Percentiles rank a stretch among this genome's conserved stretches.
Conservation (phyloP, 2,329 filamentous ascomycete species). For the Verruconis gallopava region DNA sequence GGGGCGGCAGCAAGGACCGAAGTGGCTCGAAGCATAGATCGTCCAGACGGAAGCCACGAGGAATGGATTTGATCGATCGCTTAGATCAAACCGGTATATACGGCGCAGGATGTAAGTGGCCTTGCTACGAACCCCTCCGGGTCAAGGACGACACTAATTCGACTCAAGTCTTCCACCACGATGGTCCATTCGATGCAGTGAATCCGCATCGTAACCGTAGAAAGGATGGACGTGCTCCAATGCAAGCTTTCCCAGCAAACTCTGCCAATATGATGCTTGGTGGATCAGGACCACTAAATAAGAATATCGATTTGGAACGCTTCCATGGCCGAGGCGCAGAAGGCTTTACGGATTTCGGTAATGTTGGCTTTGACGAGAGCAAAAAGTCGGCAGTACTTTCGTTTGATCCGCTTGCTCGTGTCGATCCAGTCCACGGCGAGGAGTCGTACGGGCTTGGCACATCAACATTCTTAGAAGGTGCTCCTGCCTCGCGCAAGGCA, state of each 20-base stretch:
- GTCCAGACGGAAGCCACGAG: constrained; percentile 27
- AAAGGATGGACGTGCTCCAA: constrained; percentile 70
- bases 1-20: constrained; percentile 32
- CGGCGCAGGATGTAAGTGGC: constrained; percentile 67
- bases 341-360: constrained; percentile 69
- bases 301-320: constrained; percentile 68
- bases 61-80: constrained; percentile 87
- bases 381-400: constrained; percentile 20
- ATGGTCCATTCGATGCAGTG: constrained; percentile 92
- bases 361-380: constrained; percentile 22
- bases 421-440: constrained; percentile 69
- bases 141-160: background rate
- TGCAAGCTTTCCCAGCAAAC: constrained; percentile 90
- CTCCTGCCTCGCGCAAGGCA: constrained; percentile 69
- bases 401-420: constrained; percentile 56
- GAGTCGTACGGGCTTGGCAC: constrained; percentile 77
- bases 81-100: constrained; percentile 94
- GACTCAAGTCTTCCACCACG: constrained; percentile 81
- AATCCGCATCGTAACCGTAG: constrained; percentile 88
- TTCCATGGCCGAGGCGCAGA: constrained; percentile 81
- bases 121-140: no score
- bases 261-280: constrained; percentile 88
- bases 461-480: constrained; percentile 89
- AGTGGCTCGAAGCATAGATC: constrained; percentile 22
- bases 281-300: constrained; percentile 72